phyloP scores from a whole-genome alignment of 2,329 filamentous ascomycete species.

The Epichloe hybrida region DNA sequence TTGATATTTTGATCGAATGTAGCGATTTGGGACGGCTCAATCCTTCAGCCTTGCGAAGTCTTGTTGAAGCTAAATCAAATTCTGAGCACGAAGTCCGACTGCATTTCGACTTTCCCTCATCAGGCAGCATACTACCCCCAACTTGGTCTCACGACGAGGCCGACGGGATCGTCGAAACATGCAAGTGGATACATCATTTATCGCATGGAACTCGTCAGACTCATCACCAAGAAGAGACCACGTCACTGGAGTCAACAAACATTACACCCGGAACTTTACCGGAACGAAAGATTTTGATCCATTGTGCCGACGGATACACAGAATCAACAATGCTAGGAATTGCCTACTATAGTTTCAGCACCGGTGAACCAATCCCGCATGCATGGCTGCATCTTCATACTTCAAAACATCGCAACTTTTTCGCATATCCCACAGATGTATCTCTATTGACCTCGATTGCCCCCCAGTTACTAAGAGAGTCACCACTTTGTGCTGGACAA shows the following conservation, averaged over 20 bases:
- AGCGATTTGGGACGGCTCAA: constrained; percentile 73
- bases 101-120: constrained; percentile 70
- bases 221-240: constrained; percentile 13
- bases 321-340: constrained; percentile 82
- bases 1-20: constrained; percentile 78
- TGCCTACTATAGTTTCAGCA: constrained; percentile 87
- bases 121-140: constrained; percentile 79
- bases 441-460: constrained; percentile 66
- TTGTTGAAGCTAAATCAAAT: constrained; percentile 38
- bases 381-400: constrained; percentile 83
- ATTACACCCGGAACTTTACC: constrained; percentile 10
- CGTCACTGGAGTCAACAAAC: constrained; percentile 5
- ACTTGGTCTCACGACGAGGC: constrained; percentile 73
- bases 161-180: constrained; percentile 73
- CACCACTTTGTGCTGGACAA: constrained; percentile 39
- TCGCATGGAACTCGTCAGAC: constrained; percentile 47
- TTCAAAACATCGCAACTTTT: constrained; percentile 77
- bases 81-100: constrained; percentile 24
- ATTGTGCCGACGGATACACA: constrained; percentile 92
- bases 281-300: constrained; percentile 65
- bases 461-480: constrained; percentile 59
- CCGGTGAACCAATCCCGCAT: constrained; percentile 64
- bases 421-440: constrained; percentile 87
- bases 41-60: constrained; percentile 46
- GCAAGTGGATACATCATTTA: constrained; percentile 79